Conservation (phyloP, 352 stramenopile genomes). For the Achlya hypogyna region DNA sequence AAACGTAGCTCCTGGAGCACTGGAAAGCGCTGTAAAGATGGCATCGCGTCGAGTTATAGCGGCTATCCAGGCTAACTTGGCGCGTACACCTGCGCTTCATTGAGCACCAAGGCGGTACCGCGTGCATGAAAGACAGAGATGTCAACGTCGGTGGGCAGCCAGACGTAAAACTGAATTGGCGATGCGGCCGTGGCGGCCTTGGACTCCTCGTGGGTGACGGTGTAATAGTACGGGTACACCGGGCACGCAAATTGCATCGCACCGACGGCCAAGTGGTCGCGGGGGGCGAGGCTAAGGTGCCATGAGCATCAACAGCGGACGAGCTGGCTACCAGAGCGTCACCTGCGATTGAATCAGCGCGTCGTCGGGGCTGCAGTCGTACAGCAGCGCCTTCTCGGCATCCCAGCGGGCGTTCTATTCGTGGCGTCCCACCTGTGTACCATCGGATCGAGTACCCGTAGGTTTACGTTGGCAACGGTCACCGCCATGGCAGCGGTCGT, state of each 20-base stretch:
- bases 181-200: background rate
- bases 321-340: background rate
- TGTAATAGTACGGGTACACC: conserved; percentile 14
- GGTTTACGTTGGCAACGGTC: background rate
- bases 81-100: conserved; percentile 12
- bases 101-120: conserved; percentile 11
- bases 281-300: background rate
- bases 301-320: too few relatives aligned
- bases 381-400: background rate
- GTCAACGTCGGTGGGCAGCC: background rate
- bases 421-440: too few relatives aligned
- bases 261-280: background rate
- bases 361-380: background rate
- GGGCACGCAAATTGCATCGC: conserved; percentile 9
- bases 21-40: background rate
- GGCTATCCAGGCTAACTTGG: too few relatives aligned
- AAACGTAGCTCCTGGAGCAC: background rate
- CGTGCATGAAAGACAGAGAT: background rate
- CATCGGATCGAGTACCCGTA: too few relatives aligned
- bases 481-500: too few relatives aligned
- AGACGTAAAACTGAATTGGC: background rate
- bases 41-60: too few relatives aligned
- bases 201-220: too few relatives aligned
- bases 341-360: background rate
- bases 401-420: conserved; percentile 14